phyloP scores from a whole-genome alignment of 805 yeast species.

The Ogataea angusta region DNA sequence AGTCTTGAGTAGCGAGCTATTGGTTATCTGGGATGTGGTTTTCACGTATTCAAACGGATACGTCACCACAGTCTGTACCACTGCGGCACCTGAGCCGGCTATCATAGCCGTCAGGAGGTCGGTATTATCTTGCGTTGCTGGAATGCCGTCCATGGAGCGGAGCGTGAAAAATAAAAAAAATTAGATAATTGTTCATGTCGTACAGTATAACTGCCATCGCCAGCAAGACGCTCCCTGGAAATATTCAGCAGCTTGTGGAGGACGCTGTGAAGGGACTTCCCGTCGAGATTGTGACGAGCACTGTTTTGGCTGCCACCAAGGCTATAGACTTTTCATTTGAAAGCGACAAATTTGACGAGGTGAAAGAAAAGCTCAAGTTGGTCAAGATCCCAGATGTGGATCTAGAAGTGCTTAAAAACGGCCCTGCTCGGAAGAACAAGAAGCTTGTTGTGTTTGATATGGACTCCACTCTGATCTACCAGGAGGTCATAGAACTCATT shows the following conservation, averaged over 20 bases:
- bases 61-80: slow-evolving; percentile 58
- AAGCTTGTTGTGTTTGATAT: slow-evolving; percentile 86
- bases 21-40: slow-evolving; percentile 59
- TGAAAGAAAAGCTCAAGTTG: slow-evolving; percentile 23
- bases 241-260: slow-evolving; percentile 1
- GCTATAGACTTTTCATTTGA: slow-evolving; percentile 39
- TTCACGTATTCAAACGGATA: slow-evolving; percentile 73
- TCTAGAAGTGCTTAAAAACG: slow-evolving; percentile 39
- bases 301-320: slow-evolving; percentile 32
- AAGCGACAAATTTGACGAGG: slow-evolving; percentile 12
- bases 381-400: slow-evolving; percentile 35
- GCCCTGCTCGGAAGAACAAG: slow-evolving; percentile 34
- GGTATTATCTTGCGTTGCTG: slow-evolving; percentile 28
- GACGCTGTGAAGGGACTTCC: neutral
- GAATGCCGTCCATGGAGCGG: slow-evolving; percentile 15
- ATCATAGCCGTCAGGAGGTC: slow-evolving; percentile 55
- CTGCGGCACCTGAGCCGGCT: slow-evolving; percentile 61
- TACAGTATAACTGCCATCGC: slow-evolving; percentile 33
- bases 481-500: slow-evolving; percentile 93
- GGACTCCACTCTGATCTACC: slow-evolving; percentile 96
- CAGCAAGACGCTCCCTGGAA: slow-evolving; percentile 7
- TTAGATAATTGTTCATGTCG: slow-evolving; percentile 18
- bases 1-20: slow-evolving; percentile 31
- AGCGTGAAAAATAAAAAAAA: slow-evolving; percentile 4
- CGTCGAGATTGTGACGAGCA: slow-evolving; percentile 13